Percentiles rank a stretch among this genome's conserved stretches.
These are phyloP conservation scores for Ophiostoma angusticollis DNA, from an alignment of 2,329 filamentous ascomycete species.

Conservation along the genomic window DNA sequence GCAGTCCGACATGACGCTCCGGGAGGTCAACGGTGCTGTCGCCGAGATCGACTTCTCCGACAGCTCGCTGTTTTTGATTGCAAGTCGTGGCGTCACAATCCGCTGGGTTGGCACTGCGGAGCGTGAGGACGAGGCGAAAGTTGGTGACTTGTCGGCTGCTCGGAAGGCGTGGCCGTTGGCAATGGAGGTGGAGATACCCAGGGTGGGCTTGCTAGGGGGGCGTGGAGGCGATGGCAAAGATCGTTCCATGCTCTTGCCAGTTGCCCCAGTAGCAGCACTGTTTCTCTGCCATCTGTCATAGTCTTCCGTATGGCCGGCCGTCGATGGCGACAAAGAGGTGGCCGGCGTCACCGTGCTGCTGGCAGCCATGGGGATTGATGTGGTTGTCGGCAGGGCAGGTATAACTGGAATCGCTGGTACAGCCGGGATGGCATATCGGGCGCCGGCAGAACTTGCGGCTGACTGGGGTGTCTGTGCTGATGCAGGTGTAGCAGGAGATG, in stretches of 20 bases:
- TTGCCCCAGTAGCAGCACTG: too few species aligned
- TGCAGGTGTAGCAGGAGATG: slow-evolving; percentile 11
- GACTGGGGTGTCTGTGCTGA: slow-evolving; percentile 6
- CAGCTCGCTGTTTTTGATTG: neutral
- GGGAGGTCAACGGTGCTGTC: neutral
- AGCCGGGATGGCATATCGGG: neutral
- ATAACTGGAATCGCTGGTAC: neutral
- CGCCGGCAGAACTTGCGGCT: neutral
- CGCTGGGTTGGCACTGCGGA: slow-evolving; percentile 9
- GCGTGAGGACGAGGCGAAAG: slow-evolving; percentile 19
- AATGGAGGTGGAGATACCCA: slow-evolving; percentile 12
- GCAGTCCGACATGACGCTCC: neutral
- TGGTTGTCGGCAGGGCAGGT: neutral
- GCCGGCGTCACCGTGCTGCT: neutral
- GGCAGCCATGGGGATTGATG: neutral
- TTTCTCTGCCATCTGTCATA: slow-evolving; percentile 26
- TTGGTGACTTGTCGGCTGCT: slow-evolving; percentile 7
- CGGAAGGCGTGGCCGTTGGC: slow-evolving; percentile 12
- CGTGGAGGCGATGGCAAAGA: neutral
- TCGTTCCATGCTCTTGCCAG: slow-evolving; percentile 14
- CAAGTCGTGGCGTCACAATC: neutral
- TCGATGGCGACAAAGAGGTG: too few species aligned
- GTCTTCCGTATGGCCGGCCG: slow-evolving; percentile 13
- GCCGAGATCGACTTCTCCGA: neutral
- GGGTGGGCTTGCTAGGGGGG: slow-evolving; percentile 5